Percentiles rank a stretch among this genome's conserved stretches.
phyloP scores from a whole-genome alignment of 176 grass and related monocot species.

The Aegilops bicornis region DNA sequence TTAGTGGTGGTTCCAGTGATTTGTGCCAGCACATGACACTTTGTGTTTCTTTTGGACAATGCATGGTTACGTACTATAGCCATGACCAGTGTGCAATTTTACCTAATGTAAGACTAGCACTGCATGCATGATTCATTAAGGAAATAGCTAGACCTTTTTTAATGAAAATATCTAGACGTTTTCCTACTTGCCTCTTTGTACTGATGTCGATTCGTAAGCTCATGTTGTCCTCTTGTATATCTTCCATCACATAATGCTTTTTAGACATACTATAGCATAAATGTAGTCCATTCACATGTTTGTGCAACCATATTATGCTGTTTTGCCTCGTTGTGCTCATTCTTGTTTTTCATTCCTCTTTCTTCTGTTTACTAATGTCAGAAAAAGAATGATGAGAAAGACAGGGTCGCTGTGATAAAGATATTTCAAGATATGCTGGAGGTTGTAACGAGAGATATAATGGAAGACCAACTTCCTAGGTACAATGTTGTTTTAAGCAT shows the following conservation, averaged over 20 bases:
- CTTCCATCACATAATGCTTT: conserved; percentile 11
- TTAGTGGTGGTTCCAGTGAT: not conserved
- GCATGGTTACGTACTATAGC: not conserved
- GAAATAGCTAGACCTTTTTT: conserved; percentile 6
- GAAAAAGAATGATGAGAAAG: conserved; percentile 63
- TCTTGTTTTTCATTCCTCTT: not conserved
- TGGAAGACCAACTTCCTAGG: conserved; percentile 80
- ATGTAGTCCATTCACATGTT: conserved; percentile 12
- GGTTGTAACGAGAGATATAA: conserved; percentile 92
- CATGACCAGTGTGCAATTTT: not conserved
- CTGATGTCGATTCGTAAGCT: not conserved
- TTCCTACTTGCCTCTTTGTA: not conserved
- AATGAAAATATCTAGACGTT: conserved; percentile 18
- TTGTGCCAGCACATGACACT: not conserved
- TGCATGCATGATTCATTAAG: too few relatives aligned
- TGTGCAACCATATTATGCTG: conserved; percentile 24
- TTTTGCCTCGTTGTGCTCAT: conserved; percentile 6
- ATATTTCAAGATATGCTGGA: conserved; percentile 98
- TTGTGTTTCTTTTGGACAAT: conserved; percentile 9
- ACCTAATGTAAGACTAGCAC: conserved; percentile 8
- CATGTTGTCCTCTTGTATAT: not conserved
- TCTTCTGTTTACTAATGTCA: conserved; percentile 29
- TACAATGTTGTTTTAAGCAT: too few relatives aligned
- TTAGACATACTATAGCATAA: not conserved
- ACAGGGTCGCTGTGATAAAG: conserved; percentile 58